phyloP scores from a whole-genome alignment of 1,284 basidiomycete genomes.

The Coniferiporia sulphurascens region DNA sequence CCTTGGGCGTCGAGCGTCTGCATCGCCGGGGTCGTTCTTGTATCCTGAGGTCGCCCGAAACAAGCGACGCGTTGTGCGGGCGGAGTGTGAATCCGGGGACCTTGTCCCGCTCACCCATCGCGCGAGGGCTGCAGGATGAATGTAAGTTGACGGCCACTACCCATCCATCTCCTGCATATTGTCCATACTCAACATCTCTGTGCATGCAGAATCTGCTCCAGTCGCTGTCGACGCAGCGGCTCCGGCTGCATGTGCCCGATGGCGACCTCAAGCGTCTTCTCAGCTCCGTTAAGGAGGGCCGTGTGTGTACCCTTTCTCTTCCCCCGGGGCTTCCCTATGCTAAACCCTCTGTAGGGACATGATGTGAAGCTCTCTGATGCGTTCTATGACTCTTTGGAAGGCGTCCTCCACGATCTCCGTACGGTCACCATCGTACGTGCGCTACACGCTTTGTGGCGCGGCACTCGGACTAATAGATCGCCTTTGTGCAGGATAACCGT shows the following conservation, averaged over 20 bases:
- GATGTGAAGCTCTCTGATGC: constrained; percentile 78
- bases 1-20: no score
- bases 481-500: constrained; percentile 63
- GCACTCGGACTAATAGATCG: constrained; percentile 14
- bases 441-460: constrained; percentile 11
- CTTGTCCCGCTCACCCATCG: constrained; percentile 26
- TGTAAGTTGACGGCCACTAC: constrained; percentile 29
- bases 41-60: not conserved
- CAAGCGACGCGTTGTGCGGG: constrained; percentile 1
- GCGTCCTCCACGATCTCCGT: constrained; percentile 78
- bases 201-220: constrained; percentile 67
- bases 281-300: constrained; percentile 68
- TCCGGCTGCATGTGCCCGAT: constrained; percentile 45
- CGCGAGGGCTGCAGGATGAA: constrained; percentile 31
- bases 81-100: constrained; percentile 12
- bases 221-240: constrained; percentile 65
- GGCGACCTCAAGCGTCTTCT: constrained; percentile 68
- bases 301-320: constrained; percentile 45
- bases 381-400: constrained; percentile 90
- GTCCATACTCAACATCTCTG: constrained; percentile 19
- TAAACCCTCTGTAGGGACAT: constrained; percentile 43
- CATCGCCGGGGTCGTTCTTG: no score
- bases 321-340: constrained; percentile 13
- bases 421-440: constrained; percentile 67
- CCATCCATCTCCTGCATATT: constrained; percentile 26